Evolutionary conservation across 306 rosid species (phyloP), one percentile per base, ranked within the genome.

Genomic region (Begonia masoniana): DNA sequence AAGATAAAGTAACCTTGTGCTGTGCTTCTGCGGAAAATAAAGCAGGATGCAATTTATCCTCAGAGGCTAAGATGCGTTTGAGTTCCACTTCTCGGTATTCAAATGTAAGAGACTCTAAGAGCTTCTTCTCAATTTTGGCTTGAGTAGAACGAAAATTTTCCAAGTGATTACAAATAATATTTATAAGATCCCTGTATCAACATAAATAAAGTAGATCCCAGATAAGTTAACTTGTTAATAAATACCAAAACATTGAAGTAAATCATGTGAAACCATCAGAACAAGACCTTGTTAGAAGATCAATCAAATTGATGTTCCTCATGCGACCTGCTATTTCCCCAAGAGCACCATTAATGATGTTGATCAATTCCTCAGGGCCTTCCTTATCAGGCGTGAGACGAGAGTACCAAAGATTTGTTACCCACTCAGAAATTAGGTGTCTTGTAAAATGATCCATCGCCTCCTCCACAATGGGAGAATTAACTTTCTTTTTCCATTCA

Each of bases 21-120:
- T 92, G 96, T 51, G 99, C 88, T 75, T 92, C 99, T 62, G 88
- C 71, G 63, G 99, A 92, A 84, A 86, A 83, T 61, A 92, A 62
- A 74, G 96, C 99, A 72, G 99, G 99, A 68, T 92, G 99, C 82
- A 92, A 67, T 66, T 82, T 86, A 72, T 86, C 70, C 71, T 86
- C 99, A 39, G 83, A 57, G 64, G 79, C 84, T 81, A 92, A 63
- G 68, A 75, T 62, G 51, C 69, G 57, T 69, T 74, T 86, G 52
- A 86, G 70, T 67, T 81, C 93, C 39, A 51, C 58, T 73, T 92
- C 99, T 76, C 75, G 80, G 53, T 68, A 23, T 74, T 83, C 95
- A 60, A 72, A 60, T 12, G 96, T 74, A 48, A 81, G 58, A 31
- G 71, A 48, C 43, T 68, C 83, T 21, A 68, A 65, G 43, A 71